Evolutionary conservation across 2,329 filamentous ascomycete species (phyloP), one percentile per base, ranked within the genome.

Genomic region (Arachnomyces sp.): DNA sequence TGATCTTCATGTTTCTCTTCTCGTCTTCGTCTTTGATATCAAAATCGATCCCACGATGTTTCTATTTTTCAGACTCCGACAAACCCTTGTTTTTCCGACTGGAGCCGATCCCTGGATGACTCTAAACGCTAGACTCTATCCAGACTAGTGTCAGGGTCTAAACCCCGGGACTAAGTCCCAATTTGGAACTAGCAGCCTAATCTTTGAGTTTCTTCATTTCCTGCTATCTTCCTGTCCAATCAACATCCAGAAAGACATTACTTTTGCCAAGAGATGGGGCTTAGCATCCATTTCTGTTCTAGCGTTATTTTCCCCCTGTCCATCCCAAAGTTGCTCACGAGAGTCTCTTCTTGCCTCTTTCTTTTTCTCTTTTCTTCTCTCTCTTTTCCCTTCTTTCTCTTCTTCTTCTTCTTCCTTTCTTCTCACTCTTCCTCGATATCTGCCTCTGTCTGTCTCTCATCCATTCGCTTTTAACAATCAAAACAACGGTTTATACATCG

Each of bases 341-440:
- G n/a, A n/a, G n/a, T n/a, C 34, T 21, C 42, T 28, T 38, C 38
- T 37, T 40, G 36, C 25, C 44, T 40, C 31, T 36, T 39, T 44
- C 43, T 38, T 36, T 40, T n/a, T 40, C 14, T 36, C 38, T 40
- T 21, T 42, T 42, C 39, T 46, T 44, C 18, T 42, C 31, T 34
- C 37, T 37, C 30, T 44, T 36, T 31, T 36, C 45, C 29, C 29
- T 33, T 40, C 37, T 32, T 36, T 29, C 35, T 44, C 43, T 36
- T 31, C 40, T 31, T 18, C 28, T 38, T 15, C 18, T 16, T 35
- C 21, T 31, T 18, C 31, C 36, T 15, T 8, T 13, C 7, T 14
- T 34, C 38, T 34, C 14, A 8, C 13, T 12, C 33, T 5, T 9
- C 13, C 18, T 16, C 28, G n/a, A n/a, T n/a, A n/a, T 30, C 38